Conservation (phyloP, 768 basidiomycete species). For the Leccinellum albellum region DNA sequence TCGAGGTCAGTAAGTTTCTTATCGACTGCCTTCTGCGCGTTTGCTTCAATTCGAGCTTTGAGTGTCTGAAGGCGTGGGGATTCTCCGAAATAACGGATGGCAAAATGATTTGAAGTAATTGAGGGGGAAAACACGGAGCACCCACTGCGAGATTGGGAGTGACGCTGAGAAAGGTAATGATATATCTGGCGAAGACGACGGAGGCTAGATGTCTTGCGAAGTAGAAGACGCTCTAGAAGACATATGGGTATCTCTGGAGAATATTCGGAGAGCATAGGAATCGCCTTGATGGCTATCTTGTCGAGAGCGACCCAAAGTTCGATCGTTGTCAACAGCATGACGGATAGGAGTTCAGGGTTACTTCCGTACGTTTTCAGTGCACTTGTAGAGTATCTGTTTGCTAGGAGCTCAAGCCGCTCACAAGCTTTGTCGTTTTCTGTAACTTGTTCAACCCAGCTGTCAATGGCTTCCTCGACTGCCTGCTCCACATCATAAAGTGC, state of each 20-base stretch:
- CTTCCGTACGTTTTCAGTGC: constrained; percentile 25
- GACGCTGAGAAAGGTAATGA: too few species aligned
- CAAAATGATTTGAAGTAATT: constrained; percentile 24
- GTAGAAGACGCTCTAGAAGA: constrained; percentile 23
- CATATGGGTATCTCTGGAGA: constrained; percentile 29
- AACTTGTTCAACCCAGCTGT: constrained; percentile 28
- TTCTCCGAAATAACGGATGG: constrained; percentile 32
- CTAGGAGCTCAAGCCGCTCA: constrained; percentile 19
- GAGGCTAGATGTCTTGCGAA: constrained; percentile 28
- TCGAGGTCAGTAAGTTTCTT: constrained; percentile 30
- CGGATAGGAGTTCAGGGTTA: constrained; percentile 37
- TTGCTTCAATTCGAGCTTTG: constrained; percentile 27
- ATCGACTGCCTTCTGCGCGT: constrained; percentile 18
- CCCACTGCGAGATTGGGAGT: neutral
- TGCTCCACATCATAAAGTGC: constrained; percentile 37
- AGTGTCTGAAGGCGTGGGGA: constrained; percentile 26
- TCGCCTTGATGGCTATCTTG: constrained; percentile 13
- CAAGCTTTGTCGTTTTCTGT: neutral
- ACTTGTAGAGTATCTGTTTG: constrained; percentile 24
- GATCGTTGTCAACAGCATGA: constrained; percentile 37
- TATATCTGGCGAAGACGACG: constrained; percentile 26
- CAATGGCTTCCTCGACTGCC: constrained; percentile 28
- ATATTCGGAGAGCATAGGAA: constrained; percentile 28
- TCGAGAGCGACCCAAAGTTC: constrained; percentile 38
- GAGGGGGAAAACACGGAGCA: constrained; percentile 36